Base-by-base conservation (phyloP, 352 stramenopile genomes). In the Phytopythium cucurbitacearum region DNA sequence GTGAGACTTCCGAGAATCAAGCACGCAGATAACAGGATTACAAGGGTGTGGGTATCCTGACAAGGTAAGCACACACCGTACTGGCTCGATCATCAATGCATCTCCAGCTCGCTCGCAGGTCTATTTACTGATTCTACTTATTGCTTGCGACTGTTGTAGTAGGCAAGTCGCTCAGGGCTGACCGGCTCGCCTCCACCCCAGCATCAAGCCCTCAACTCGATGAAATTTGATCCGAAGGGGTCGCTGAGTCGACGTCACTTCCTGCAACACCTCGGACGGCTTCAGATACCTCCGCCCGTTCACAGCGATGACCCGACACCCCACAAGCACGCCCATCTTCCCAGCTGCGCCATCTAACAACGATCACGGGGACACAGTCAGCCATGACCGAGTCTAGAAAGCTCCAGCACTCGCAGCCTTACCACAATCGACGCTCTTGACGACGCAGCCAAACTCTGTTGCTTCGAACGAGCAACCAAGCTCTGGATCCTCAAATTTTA, bases 161-260 rank as follows among this genome's bases (percentile, higher is more conserved):
- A 33, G 48, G 56, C 59, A 51, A 42, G 21, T 28, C 21, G 21
- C 21, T 28, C 21, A 28, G 21, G 21, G 21, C 21, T 28, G 21
- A 28, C 21, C 21, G 21, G 21, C 21, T 39, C 40, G 58, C 33
- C 51, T 78, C 80, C 80, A 89, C 5, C 71, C 80, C 46, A 77
- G 69, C 78, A 89, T 91, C 13, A 91, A 67, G 0, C 78, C 78
- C 65, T 91, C 78, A n/a, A 91, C 78, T 11, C 80, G 82, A 61
- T 86, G 80, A 44, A 92, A 69, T 28, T 66, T 86, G 52, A 92
- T 68, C 48, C 71, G 57, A 33, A 92, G 63, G 11, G 82, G 82
- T 41, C 82, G 77, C 36, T 65, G 48, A 3, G 71, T 79, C 9
- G 70, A 76, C 49, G 72, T 66, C 46, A 92, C 82, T 40, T 69